Evolutionary conservation across 768 basidiomycete species (phyloP), one percentile per base, ranked within the genome.

Genomic region (Lactifluus echinatus): DNA sequence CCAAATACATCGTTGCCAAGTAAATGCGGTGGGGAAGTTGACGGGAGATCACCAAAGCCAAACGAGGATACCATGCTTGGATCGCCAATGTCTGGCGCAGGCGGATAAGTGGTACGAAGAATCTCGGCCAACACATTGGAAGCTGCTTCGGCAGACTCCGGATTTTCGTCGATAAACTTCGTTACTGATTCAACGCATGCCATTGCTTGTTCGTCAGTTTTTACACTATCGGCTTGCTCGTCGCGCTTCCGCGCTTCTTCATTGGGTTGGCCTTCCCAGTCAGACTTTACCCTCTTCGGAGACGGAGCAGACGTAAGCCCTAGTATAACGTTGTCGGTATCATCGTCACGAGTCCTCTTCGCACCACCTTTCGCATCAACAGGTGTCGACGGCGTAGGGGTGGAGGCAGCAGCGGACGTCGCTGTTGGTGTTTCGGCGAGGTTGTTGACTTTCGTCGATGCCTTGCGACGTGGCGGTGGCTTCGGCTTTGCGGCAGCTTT

Each of bases 231-330:
- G 4, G 51, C 62, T 50, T 63, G 53, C 23, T 61, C 62, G 11
- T 57, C 53, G 34, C 62, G 54, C 40, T 66, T 70, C 4, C 76
- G 72, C 31, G 70, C 51, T 50, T 75, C 70, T 56, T 74, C 72
- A 60, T 73, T 82, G 15, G 77, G 71, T 24, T 79, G 74, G 8
- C 79, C 78, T 46, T 86, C 84, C 82, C 83, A 87, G 53, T 89
- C 85, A 21, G 78, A 80, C 74, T 85, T 87, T 48, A 71, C 66
- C 46, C 84, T 81, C 71, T 89, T 89, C 14, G 87, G 84, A 6
- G 86, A 83, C 7, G 85, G 85, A 7, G 79, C 80, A 53, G 81
- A 79, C 61, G 74, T 2, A 21, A 55, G n/a, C 31, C 46, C 36
- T 50, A 47, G 57, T 6, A 56, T 36, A 26, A 45, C 40, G 11